These are phyloP conservation scores for Trametes maxima DNA, from an alignment of 768 basidiomycete genomes.

Conservation along the genomic window DNA sequence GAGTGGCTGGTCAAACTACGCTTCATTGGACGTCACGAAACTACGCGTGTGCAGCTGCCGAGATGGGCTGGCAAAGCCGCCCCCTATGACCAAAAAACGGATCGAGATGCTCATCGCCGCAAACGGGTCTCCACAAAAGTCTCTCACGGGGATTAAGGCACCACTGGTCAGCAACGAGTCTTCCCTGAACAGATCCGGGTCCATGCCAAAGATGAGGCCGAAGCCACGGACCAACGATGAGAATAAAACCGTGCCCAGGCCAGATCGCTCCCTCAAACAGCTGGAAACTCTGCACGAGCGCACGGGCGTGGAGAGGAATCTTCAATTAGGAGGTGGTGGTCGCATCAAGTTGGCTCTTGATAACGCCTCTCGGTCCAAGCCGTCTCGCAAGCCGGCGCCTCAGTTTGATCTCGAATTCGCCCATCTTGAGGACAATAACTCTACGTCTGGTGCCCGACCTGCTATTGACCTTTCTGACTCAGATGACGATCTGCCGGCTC, in stretches of 20 bases:
- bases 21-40: not conserved
- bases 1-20: not conserved
- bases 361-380: slow-evolving; percentile 1
- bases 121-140: not conserved
- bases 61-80: slow-evolving; percentile 63
- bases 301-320: slow-evolving; percentile 41
- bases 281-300: slow-evolving; percentile 48
- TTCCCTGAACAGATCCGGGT: not conserved
- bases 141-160: not conserved
- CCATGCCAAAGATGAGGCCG: slow-evolving; percentile 1
- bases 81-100: slow-evolving; percentile 40
- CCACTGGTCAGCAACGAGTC: not conserved
- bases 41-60: slow-evolving; percentile 56
- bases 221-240: slow-evolving; percentile 28
- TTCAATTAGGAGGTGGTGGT: slow-evolving; percentile 38
- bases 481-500: slow-evolving; percentile 38
- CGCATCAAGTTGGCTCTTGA: slow-evolving; percentile 47
- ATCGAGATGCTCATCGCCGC: slow-evolving; percentile 22
- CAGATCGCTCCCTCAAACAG: slow-evolving; percentile 39
- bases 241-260: slow-evolving; percentile 21
- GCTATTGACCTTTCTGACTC: slow-evolving; percentile 30
- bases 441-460: not conserved
- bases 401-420: slow-evolving; percentile 57
- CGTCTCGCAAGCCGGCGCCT: slow-evolving; percentile 28
- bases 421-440: slow-evolving; percentile 30